These are phyloP conservation scores for Podaxis pistillaris DNA, from an alignment of 768 basidiomycete genomes.

Conservation along the genomic window DNA sequence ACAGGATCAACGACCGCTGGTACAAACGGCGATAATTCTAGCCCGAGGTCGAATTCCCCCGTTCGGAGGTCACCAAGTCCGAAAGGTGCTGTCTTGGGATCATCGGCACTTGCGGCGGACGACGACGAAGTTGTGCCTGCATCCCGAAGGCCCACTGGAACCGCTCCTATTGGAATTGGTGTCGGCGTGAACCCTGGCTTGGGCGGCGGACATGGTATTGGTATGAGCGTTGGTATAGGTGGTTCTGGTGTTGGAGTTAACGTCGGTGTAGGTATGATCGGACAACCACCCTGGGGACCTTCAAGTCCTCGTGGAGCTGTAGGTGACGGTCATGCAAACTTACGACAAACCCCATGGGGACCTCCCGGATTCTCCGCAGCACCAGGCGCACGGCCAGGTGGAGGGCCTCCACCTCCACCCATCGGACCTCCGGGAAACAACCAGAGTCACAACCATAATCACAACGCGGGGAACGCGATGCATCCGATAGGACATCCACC, in stretches of 20 bases:
- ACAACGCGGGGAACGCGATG: slow-evolving; percentile 7
- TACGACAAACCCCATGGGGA: slow-evolving; percentile 25
- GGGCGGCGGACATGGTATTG: slow-evolving; percentile 14
- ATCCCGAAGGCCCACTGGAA: slow-evolving; percentile 38
- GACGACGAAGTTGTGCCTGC: slow-evolving; percentile 75
- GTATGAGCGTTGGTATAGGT: slow-evolving; percentile 1
- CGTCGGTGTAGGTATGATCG: slow-evolving; percentile 10
- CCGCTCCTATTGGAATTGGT: slow-evolving; percentile 23
- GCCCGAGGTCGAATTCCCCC: slow-evolving; percentile 63
- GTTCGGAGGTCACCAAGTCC: slow-evolving; percentile 47
- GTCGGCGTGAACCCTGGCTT: not conserved
- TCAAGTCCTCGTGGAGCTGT: slow-evolving; percentile 15
- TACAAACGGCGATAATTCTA: slow-evolving; percentile 46
- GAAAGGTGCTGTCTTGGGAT: slow-evolving; percentile 71
- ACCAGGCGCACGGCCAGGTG: slow-evolving; percentile 18
- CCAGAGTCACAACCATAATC: slow-evolving; percentile 14
- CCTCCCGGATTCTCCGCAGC: slow-evolving; percentile 18
- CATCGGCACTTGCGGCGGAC: slow-evolving; percentile 74
- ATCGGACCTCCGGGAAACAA: slow-evolving; percentile 21
- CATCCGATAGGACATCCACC: slow-evolving; percentile 20
- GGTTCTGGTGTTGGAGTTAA: not conserved
- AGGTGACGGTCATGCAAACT: slow-evolving; percentile 15
- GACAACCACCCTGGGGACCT: slow-evolving; percentile 11
- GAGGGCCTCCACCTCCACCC: slow-evolving; percentile 27
- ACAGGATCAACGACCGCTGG: slow-evolving; percentile 25